Evolutionary conservation across 768 basidiomycete species (phyloP), one percentile per base, ranked within the genome.

Genomic region (Arthromyces matolae): DNA sequence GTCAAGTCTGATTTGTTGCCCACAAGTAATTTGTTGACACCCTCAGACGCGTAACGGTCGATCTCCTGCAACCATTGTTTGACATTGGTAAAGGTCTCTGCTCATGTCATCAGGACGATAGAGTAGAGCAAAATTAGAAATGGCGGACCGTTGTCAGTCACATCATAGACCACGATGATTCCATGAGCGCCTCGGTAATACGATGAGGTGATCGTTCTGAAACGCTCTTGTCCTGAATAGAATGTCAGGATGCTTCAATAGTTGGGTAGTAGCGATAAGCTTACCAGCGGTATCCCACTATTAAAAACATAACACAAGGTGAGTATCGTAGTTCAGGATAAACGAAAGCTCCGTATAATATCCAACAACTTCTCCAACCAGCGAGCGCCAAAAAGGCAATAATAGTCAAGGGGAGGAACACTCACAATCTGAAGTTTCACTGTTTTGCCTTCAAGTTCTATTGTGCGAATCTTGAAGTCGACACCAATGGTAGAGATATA

Each of bases 101-200:
- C 7, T 29, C 8, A 19, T 24, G 9, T 4, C 20, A 14, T 47
- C n/a, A 41, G 31, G 24, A 32, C 22, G 12, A 8, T 20, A 5
- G 9, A 3, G 20, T 38, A 9, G 8, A 34, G 28, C 16, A 43
- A 39, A 32, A 16, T 42, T 19, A 18, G 5, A 22, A 36, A 12
- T 13, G 39, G 10, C 72, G 37, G 51, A 87, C 88, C 91, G 61
- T 89, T 91, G 72, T 97, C 94, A 34, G 93, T 95, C 45, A 97
- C 93, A 65, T 93, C 90, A 73, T 97, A 98, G n/a, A 98, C 94
- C 41, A 98, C 88, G 61, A 98, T 89, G 65, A 98, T 98, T 54
- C 96, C 96, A 64, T 95, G 93, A 39, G 96, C 96, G 33, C 96
- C 96, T 50, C 96, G 83, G 75, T 99, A 99, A 78, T 99, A 99